Evolutionary conservation across 164 flowering plant species (phyloP), one percentile per base, ranked within the genome.

Genomic region (Chloranthus sessilifolius): DNA sequence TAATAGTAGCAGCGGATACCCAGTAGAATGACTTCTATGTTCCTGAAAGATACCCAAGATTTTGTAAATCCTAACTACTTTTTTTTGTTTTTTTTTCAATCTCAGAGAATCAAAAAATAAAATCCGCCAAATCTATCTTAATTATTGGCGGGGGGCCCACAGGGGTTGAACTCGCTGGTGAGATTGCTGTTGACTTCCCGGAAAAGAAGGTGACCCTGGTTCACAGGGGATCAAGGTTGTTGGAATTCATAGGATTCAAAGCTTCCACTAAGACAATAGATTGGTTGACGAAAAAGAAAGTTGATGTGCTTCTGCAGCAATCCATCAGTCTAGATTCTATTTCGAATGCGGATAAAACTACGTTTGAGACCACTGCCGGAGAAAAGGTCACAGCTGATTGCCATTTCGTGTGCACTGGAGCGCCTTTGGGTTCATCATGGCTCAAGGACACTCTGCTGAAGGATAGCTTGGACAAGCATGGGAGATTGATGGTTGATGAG

Each of bases 81-180:
- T n/a, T 38, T 9, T 38, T 38, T 14, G 9, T 8, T 5, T 38
- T 8, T 5, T 1, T 14, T 38, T 38, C 6, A 5, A 46, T 47
- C 28, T 34, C 88, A 80, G 96, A 80, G 31, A 46, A 67, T 51
- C 57, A 70, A 20, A 70, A 71, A 58, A 81, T 84, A 46, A 67
- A 59, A 52, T 61, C 84, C 2, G 77, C 94, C 14, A 33, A 36
- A 14, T 80, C 96, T 0, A 58, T 85, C 50, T 58, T 88, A 68
- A 75, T 88, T 7, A 61, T 88, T 23, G 91, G 96, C 49, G 95
- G 90, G 16, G 95, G 96, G 4, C 94, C 96, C 8, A 74, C 79
- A 20, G 96, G 94, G 28, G 90, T 88, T 20, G 96, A 88, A 56
- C 82, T 88, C 23, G 91, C 91, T 36, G 94, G 75, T 29, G 96